These are phyloP conservation scores for Saposhnikovia divaricata DNA, from an alignment of 129 eudicot species.

Conservation along the genomic window DNA sequence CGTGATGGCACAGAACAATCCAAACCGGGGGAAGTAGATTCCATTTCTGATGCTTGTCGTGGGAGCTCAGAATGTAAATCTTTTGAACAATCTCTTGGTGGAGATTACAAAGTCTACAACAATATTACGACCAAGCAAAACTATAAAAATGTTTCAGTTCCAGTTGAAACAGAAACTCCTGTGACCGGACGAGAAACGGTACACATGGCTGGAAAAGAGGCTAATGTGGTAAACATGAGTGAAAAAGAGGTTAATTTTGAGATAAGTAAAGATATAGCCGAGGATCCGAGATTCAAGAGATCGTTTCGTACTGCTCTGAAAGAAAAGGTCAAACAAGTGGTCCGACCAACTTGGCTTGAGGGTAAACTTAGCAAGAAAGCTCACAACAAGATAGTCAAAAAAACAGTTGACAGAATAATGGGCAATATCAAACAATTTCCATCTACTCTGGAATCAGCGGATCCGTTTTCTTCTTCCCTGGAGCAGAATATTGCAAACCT, in stretches of 20 bases:
- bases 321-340: constrained; percentile 67
- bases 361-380: constrained; percentile 37
- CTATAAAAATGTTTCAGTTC: constrained; percentile 19
- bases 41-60: constrained; percentile 29
- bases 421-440: constrained; percentile 54
- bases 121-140: constrained; percentile 13
- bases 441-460: constrained; percentile 35
- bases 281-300: constrained; percentile 47
- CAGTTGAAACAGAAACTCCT: constrained; percentile 11
- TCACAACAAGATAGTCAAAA: constrained; percentile 69
- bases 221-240: constrained; percentile 16
- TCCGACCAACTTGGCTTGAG: constrained; percentile 70
- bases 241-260: constrained; percentile 14
- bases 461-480: constrained; percentile 45
- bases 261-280: constrained; percentile 27
- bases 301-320: constrained; percentile 62
- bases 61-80: constrained; percentile 24
- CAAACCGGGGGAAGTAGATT: constrained; percentile 19
- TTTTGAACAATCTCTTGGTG: constrained; percentile 23
- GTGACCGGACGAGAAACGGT: constrained; percentile 21
- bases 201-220: no score
- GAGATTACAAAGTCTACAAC: constrained; percentile 20
- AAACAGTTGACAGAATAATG: constrained; percentile 56
- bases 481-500: constrained; percentile 57
- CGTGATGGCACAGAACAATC: constrained; percentile 50